phyloP scores from a whole-genome alignment of 345 rosid genomes.

The Balakata baccata region DNA sequence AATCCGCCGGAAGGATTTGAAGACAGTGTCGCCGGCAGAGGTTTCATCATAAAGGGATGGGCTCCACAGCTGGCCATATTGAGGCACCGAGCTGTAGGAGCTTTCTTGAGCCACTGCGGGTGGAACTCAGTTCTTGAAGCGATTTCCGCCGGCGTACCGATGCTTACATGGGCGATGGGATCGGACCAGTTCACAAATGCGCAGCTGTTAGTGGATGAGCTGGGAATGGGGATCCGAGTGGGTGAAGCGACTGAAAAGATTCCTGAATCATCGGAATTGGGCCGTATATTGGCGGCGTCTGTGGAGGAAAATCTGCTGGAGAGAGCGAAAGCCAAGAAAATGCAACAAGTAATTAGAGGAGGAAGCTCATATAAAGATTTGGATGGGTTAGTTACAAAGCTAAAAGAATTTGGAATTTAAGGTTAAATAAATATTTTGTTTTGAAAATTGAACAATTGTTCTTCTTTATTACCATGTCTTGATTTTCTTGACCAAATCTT shows the following conservation, averaged over 20 bases:
- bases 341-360: conserved; percentile 38
- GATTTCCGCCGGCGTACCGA: conserved; percentile 38
- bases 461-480: no score
- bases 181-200: conserved; percentile 57
- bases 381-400: conserved; percentile 34
- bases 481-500: no score
- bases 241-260: conserved; percentile 26
- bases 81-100: conserved; percentile 46
- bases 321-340: conserved; percentile 27
- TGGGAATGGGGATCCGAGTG: conserved; percentile 48
- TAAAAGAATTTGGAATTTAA: background rate
- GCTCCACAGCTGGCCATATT: conserved; percentile 47
- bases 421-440: no score
- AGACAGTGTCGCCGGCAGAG: conserved; percentile 45
- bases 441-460: no score
- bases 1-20: conserved; percentile 32
- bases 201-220: conserved; percentile 47
- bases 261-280: conserved; percentile 40
- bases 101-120: conserved; percentile 61
- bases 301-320: conserved; percentile 16
- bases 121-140: conserved; percentile 67
- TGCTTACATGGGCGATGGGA: conserved; percentile 66
- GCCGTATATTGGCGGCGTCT: conserved; percentile 28
- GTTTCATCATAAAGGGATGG: conserved; percentile 50
- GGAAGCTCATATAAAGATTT: conserved; percentile 52